Evolutionary conservation across 306 rosid genomes (phyloP), one percentile per base, ranked within the genome.

Genomic region (Dryas alaskensis): DNA sequence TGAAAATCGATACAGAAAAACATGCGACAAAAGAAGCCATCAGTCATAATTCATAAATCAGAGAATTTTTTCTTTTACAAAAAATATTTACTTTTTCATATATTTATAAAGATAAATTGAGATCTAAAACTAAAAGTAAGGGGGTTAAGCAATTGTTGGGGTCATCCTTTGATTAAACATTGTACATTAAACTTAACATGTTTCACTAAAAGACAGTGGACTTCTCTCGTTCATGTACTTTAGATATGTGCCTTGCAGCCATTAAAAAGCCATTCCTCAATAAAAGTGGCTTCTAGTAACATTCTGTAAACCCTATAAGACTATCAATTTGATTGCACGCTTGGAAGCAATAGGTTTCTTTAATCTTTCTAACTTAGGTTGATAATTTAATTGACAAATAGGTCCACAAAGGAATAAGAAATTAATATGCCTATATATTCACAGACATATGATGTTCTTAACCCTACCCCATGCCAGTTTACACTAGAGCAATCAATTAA

Each of bases 261-360:
- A 6, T 59, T 9, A 47, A 22, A 16, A 62, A 59, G 48, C 8
- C 52, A 76, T 58, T 43, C 67, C 65, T 60, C 50, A 19, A 66
- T 11, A 37, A 67, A 72, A 65, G 73, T 63, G 13, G 46, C 80
- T 51, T 69, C 69, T 69, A 19, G 13, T 19, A 37, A 67, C 44
- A 69, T 67, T 27, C 48, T 63, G 44, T 45, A 71, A 78, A n/a
- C n/a, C 50, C 43, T 44, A 14, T 4, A 4, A 16, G 16, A 16
- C 27, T 46, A 53, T 22, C 9, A 19, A 13, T 76, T 22, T 69
- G 67, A 43, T 5, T 8, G 70, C 27, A 39, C 17, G 22, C 11
- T 25, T 16, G 45, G 48, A 70, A 50, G 49, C 63, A 6, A n/a
- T 60, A 42, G 58, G 66, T 17, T 50, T 46, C 10, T 31, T 67